phyloP scores from a whole-genome alignment of 2,329 filamentous ascomycete species.

The Penicillium hordei region DNA sequence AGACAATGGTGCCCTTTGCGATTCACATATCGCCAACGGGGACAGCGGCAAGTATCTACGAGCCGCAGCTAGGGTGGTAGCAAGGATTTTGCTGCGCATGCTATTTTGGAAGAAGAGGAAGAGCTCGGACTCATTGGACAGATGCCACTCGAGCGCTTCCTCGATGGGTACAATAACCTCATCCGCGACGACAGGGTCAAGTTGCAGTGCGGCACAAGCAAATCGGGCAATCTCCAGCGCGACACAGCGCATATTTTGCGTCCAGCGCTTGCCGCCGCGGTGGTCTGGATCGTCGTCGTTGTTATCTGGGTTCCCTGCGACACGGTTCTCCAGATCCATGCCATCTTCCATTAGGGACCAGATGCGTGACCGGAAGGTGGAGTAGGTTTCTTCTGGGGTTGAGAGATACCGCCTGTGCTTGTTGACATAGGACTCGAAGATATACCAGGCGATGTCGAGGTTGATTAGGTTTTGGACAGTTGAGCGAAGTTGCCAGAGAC shows the following conservation, averaged over 20 bases:
- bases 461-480: slow-evolving; percentile 57
- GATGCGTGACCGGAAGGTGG: slow-evolving; percentile 42
- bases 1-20: slow-evolving; percentile 35
- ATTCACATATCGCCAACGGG: slow-evolving; percentile 46
- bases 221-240: slow-evolving; percentile 46
- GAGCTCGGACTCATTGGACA: slow-evolving; percentile 35
- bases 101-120: slow-evolving; percentile 36
- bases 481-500: slow-evolving; percentile 52
- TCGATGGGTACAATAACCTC: slow-evolving; percentile 37
- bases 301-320: slow-evolving; percentile 7
- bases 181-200: slow-evolving; percentile 32
- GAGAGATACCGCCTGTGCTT: slow-evolving; percentile 33
- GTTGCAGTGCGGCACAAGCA: slow-evolving; percentile 34
- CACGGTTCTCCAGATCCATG: slow-evolving; percentile 23
- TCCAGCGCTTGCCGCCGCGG: slow-evolving; percentile 32
- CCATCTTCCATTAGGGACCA: slow-evolving; percentile 41
- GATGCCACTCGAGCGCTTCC: slow-evolving; percentile 34
- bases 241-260: slow-evolving; percentile 38
- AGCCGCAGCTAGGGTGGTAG: slow-evolving; percentile 33
- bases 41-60: slow-evolving; percentile 43
- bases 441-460: slow-evolving; percentile 55
- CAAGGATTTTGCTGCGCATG: slow-evolving; percentile 36
- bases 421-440: slow-evolving; percentile 46
- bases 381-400: slow-evolving; percentile 32
- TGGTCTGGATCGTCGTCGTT: slow-evolving; percentile 22